phyloP scores from a whole-genome alignment of 768 basidiomycete species.

The Rubroboletus pulcherrimus region DNA sequence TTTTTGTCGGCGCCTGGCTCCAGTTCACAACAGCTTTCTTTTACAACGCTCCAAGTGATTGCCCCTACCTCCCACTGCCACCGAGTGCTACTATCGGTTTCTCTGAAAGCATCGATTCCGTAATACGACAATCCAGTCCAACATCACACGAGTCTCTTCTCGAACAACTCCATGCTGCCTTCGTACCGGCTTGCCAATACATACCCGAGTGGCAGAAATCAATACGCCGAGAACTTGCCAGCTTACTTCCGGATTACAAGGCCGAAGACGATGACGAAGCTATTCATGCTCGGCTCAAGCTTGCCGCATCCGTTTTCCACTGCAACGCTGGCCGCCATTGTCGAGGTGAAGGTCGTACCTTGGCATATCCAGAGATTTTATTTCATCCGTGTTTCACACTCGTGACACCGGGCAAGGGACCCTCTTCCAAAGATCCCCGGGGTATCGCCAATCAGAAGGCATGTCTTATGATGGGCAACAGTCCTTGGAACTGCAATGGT shows the following conservation, averaged over 20 bases:
- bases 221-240: slow-evolving; percentile 25
- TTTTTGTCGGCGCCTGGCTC: slow-evolving; percentile 27
- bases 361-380: slow-evolving; percentile 26
- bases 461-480: slow-evolving; percentile 20
- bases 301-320: slow-evolving; percentile 28
- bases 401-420: slow-evolving; percentile 1
- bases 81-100: slow-evolving; percentile 27
- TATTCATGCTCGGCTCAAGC: slow-evolving; percentile 21
- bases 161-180: slow-evolving; percentile 16
- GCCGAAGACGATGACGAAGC: slow-evolving; percentile 14
- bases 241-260: slow-evolving; percentile 22
- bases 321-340: slow-evolving; percentile 17
- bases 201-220: slow-evolving; percentile 28
- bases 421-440: slow-evolving; percentile 18
- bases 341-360: slow-evolving; percentile 9
- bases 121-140: slow-evolving; percentile 23
- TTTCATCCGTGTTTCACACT: slow-evolving; percentile 28
- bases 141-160: slow-evolving; percentile 9
- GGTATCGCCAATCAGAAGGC: slow-evolving; percentile 23
- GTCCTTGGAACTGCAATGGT: slow-evolving; percentile 20
- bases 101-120: slow-evolving; percentile 17
- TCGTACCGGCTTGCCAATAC: slow-evolving; percentile 12
- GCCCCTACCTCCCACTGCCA: slow-evolving; percentile 25
- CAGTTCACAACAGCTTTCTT: slow-evolving; percentile 19
- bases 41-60: slow-evolving; percentile 6